Percentiles rank a stretch among this genome's conserved stretches.
These are phyloP conservation scores for Yamagishiella unicocca DNA, from an alignment of 139 green algal species.

Conservation along the genomic window DNA sequence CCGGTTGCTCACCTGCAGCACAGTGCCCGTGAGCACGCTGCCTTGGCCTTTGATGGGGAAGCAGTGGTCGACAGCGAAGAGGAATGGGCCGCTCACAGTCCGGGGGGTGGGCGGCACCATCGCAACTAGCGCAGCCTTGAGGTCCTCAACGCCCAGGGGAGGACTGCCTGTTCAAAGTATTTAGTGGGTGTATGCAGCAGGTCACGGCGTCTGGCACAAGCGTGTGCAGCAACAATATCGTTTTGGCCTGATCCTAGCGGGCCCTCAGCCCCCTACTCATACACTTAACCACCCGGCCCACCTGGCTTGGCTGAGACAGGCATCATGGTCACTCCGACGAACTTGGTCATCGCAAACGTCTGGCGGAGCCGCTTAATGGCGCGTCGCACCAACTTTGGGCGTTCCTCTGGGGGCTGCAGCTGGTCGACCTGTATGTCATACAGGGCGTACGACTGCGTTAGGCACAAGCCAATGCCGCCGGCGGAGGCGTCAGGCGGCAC, in stretches of 20 bases:
- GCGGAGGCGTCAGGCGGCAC: no score
- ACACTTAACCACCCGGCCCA: no score
- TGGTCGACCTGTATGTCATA: slow-evolving; percentile 59
- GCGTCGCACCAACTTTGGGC: slow-evolving; percentile 61
- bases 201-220: no score
- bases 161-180: no score
- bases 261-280: no score
- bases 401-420: slow-evolving; percentile 72
- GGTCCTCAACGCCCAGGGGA: slow-evolving; percentile 36
- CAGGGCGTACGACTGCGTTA: no score
- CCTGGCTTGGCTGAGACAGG: slow-evolving; percentile 76
- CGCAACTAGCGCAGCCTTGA: slow-evolving; percentile 30
- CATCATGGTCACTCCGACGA: slow-evolving; percentile 81
- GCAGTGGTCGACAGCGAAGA: slow-evolving; percentile 97
- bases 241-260: no score
- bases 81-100: slow-evolving; percentile 67
- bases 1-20: slow-evolving; percentile 78
- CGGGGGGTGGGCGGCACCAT: slow-evolving; percentile 50
- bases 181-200: no score
- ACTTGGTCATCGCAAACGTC: slow-evolving; percentile 89
- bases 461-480: no score
- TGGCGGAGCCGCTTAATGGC: slow-evolving; percentile 62
- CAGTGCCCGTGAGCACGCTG: slow-evolving; percentile 93
- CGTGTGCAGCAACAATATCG: no score
- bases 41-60: slow-evolving; percentile 94